These are phyloP conservation scores for Rhodotorula toruloides DNA, from an alignment of 768 basidiomycete species.

Conservation along the genomic window DNA sequence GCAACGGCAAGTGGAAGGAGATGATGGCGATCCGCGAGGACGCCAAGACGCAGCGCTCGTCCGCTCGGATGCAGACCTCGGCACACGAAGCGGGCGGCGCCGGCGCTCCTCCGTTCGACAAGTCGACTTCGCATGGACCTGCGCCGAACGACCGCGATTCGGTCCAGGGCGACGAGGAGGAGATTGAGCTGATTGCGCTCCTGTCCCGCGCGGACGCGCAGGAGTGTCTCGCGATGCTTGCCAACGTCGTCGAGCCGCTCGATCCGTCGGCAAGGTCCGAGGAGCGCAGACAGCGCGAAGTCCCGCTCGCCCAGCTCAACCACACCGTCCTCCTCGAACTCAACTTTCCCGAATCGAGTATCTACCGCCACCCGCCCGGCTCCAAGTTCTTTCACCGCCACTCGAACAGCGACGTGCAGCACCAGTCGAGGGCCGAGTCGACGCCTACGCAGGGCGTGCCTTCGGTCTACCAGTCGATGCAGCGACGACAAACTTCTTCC, in stretches of 20 bases:
- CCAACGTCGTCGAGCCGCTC: constrained; percentile 4
- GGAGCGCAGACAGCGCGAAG: not conserved
- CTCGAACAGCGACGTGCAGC: not conserved
- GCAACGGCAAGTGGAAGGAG: constrained; percentile 6
- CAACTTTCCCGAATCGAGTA: not conserved
- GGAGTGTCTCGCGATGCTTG: constrained; percentile 11
- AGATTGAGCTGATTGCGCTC: constrained; percentile 7
- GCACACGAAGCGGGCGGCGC: not conserved
- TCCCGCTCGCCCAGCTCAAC: constrained; percentile 10
- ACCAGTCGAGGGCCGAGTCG: too few relatives aligned
- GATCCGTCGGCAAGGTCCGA: not conserved
- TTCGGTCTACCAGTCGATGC: too few relatives aligned
- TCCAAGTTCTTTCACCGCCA: not conserved
- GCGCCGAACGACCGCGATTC: not conserved
- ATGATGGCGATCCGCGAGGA: constrained; percentile 2
- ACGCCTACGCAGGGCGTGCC: too few relatives aligned
- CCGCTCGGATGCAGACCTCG: not conserved
- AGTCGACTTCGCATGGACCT: not conserved
- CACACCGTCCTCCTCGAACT: constrained; percentile 14
- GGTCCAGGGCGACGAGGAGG: not conserved
- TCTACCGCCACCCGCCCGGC: constrained; percentile 4
- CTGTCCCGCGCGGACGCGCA: constrained; percentile 4
- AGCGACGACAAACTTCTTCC: too few relatives aligned
- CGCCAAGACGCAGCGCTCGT: not conserved
- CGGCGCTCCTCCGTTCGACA: not conserved